A percentile compares a stretch with the other conserved stretches of the same genome.
These are phyloP conservation scores for Handroanthus guayacan DNA, from an alignment of 257 asterid species.

Conservation along the genomic window DNA sequence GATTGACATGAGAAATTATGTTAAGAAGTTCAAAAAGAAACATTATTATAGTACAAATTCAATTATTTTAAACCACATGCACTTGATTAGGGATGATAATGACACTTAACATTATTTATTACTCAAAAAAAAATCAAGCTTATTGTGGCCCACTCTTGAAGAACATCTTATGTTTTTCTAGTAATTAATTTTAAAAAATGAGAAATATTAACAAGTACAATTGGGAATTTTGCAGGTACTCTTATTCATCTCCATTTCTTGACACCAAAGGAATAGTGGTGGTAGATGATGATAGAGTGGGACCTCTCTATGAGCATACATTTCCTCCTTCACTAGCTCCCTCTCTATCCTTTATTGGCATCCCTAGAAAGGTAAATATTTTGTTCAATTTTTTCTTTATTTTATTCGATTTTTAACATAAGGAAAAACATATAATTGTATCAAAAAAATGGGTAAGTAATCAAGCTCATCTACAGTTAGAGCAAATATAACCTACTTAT, in stretches of 20 bases:
- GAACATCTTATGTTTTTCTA: conserved; percentile 18
- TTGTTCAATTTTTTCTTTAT: background rate
- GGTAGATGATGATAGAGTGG: conserved; percentile 84
- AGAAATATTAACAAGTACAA: conserved; percentile 12
- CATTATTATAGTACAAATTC: background rate
- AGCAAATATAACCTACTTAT: background rate
- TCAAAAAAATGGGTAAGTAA: background rate
- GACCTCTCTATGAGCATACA: conserved; percentile 91
- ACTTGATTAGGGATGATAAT: conserved; percentile 25
- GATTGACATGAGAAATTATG: background rate
- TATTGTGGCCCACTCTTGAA: conserved; percentile 30
- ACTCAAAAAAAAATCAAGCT: background rate
- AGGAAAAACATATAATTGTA: background rate
- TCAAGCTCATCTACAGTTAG: background rate
- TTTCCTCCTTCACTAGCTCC: conserved; percentile 92
- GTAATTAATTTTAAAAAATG: background rate
- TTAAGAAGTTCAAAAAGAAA: background rate
- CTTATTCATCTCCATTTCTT: conserved; percentile 90
- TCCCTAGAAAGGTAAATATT: conserved; percentile 75
- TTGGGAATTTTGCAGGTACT: conserved; percentile 63
- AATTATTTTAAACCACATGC: background rate
- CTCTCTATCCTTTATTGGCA: conserved; percentile 80
- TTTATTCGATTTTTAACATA: background rate
- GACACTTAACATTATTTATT: background rate
- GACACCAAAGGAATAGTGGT: conserved; percentile 89